These are phyloP conservation scores for Lachnellula cervina DNA, from an alignment of 2,329 filamentous ascomycete species.

Conservation along the genomic window DNA sequence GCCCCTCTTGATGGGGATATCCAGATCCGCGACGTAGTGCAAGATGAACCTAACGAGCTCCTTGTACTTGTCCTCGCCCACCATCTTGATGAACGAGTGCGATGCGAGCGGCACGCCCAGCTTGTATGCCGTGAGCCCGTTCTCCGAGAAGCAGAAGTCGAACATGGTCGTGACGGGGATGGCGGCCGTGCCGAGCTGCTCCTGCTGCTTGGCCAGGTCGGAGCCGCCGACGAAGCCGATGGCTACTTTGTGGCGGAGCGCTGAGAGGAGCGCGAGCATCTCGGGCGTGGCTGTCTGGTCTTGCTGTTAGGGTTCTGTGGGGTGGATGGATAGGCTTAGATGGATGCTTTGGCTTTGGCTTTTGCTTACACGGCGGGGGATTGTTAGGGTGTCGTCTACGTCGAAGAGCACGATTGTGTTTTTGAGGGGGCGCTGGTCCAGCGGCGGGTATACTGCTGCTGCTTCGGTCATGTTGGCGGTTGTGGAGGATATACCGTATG, in stretches of 20 bases:
- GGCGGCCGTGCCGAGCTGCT: conserved; percentile 72
- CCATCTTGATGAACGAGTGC: conserved; percentile 85
- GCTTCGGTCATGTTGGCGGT: conserved; percentile 1
- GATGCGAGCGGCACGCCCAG: conserved; percentile 69
- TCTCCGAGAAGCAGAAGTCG: conserved; percentile 97
- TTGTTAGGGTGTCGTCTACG: conserved; percentile 88
- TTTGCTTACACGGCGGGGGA: conserved; percentile 65
- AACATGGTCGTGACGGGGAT: conserved; percentile 77
- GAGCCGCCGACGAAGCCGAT: conserved; percentile 92
- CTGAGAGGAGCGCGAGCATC: conserved; percentile 75
- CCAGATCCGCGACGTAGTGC: conserved; percentile 79
- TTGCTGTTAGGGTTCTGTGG: not conserved
- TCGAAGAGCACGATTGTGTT: conserved; percentile 96
- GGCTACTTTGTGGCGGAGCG: conserved; percentile 79
- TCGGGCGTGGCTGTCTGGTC: conserved; percentile 65
- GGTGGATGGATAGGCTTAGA: not conserved
- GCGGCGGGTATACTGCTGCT: conserved; percentile 49
- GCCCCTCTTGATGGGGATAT: conserved; percentile 76
- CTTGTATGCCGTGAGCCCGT: conserved; percentile 88
- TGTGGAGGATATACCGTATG: not conserved
- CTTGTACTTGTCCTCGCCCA: conserved; percentile 82
- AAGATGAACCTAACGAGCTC: conserved; percentile 69
- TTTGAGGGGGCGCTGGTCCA: conserved; percentile 79
- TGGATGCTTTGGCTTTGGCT: not conserved
- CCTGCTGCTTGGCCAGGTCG: conserved; percentile 89